phyloP scores from a whole-genome alignment of 768 basidiomycete genomes.

The Mycena pura region DNA sequence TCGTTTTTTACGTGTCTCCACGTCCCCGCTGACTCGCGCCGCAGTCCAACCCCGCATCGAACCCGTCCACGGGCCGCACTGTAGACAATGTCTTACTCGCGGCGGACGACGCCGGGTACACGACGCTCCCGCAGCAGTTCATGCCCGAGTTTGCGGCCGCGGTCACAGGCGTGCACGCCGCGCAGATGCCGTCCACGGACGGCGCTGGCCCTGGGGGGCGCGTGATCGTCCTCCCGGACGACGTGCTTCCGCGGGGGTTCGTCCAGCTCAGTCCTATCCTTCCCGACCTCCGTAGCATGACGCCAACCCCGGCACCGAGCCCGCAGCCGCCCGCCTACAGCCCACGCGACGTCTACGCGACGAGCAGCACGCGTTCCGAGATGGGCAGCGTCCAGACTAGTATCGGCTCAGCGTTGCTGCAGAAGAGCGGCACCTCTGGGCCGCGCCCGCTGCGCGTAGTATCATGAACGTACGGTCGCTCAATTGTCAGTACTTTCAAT shows the following conservation, averaged over 20 bases:
- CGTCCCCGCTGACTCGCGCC: neutral
- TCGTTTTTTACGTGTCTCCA: neutral
- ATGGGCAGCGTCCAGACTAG: too few species aligned
- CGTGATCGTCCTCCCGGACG: constrained; percentile 35
- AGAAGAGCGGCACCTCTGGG: neutral
- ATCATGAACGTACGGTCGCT: neutral
- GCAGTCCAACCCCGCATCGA: constrained; percentile 50
- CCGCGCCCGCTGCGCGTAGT: constrained; percentile 12
- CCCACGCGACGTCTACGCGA: constrained; percentile 13
- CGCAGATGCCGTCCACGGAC: neutral
- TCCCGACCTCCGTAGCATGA: neutral
- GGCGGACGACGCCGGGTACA: constrained; percentile 45
- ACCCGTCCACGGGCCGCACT: constrained; percentile 37
- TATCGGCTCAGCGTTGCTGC: constrained; percentile 19
- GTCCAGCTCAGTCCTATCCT: constrained; percentile 44
- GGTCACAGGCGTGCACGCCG: neutral
- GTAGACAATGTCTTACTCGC: constrained; percentile 50
- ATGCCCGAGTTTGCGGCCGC: constrained; percentile 10
- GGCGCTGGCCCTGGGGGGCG: constrained; percentile 1
- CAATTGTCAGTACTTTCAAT: too few species aligned
- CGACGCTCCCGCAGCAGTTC: constrained; percentile 26
- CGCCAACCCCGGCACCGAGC: neutral
- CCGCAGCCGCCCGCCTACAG: constrained; percentile 20
- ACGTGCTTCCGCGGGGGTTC: constrained; percentile 45
- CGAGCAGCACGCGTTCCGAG: neutral